These are phyloP conservation scores for Eucalyptus guilfoylei DNA, from an alignment of 345 rosid genomes.

Conservation along the genomic window DNA sequence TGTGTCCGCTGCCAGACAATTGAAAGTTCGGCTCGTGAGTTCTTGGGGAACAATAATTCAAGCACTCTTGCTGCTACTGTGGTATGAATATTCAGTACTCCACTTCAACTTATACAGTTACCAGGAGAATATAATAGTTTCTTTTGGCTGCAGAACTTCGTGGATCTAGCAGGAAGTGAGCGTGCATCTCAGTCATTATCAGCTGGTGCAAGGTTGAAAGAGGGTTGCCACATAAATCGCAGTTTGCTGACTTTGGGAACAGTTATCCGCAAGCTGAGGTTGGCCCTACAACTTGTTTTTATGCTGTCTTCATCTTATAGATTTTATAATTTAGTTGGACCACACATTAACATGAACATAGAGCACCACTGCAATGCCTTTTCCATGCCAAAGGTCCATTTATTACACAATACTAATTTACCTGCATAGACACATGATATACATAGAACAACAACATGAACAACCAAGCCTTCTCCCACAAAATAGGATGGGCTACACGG, in stretches of 20 bases:
- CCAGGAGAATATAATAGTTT: neutral
- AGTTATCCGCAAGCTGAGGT: constrained; percentile 94
- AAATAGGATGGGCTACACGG: neutral
- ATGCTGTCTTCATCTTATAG: neutral
- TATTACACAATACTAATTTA: neutral
- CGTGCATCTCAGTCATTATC: constrained; percentile 91
- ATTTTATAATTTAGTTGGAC: neutral
- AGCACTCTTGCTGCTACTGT: constrained; percentile 78
- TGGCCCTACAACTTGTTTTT: neutral
- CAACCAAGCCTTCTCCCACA: neutral
- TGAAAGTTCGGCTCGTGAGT: constrained; percentile 70
- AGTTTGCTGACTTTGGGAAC: constrained; percentile 91
- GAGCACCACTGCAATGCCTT: neutral
- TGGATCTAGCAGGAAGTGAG: constrained; percentile 98
- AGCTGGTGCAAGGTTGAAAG: constrained; percentile 83
- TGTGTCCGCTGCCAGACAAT: constrained; percentile 36
- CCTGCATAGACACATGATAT: neutral
- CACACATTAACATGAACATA: neutral
- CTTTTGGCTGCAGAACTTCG: constrained; percentile 48
- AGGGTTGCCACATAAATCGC: constrained; percentile 93
- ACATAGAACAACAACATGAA: neutral
- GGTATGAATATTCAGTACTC: constrained; percentile 23
- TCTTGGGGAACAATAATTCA: constrained; percentile 43
- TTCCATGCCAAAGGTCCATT: neutral
- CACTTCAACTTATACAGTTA: neutral